Percentiles rank a stretch among this genome's conserved stretches.
Conservation (phyloP, 2,329 filamentous ascomycete genomes). For the Salinomyces thailandicus region DNA sequence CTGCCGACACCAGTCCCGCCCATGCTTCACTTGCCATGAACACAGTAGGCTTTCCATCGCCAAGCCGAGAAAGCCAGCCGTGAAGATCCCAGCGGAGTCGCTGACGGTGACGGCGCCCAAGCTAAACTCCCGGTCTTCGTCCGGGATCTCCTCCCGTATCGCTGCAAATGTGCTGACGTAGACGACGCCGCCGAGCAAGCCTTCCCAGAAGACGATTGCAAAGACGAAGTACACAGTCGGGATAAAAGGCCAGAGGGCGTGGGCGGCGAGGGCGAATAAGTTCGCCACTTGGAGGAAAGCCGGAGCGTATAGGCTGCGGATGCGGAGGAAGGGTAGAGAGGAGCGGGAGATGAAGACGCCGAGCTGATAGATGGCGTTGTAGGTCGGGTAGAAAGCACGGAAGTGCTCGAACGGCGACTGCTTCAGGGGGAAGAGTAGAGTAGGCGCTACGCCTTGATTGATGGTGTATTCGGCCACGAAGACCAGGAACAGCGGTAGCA, state of each 20-base stretch:
- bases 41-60: slow-evolving; percentile 72
- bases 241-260: slow-evolving; percentile 65
- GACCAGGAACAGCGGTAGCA: slow-evolving; percentile 84
- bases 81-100: slow-evolving; percentile 81
- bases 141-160: slow-evolving; percentile 72
- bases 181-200: slow-evolving; percentile 76
- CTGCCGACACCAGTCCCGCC: slow-evolving; percentile 48
- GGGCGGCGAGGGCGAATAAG: slow-evolving; percentile 58
- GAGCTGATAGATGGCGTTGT: slow-evolving; percentile 86
- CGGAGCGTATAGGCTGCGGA: slow-evolving; percentile 71
- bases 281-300: slow-evolving; percentile 75
- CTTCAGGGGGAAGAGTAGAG: slow-evolving; percentile 71
- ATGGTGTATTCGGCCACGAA: slow-evolving; percentile 97
- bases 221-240: slow-evolving; percentile 83
- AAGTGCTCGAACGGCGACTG: slow-evolving; percentile 69
- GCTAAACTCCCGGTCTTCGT: slow-evolving; percentile 79
- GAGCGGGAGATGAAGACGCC: slow-evolving; percentile 93
- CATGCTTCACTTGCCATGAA: slow-evolving; percentile 70
- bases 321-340: slow-evolving; percentile 74
- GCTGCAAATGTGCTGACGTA: slow-evolving; percentile 96
- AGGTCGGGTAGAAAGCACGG: slow-evolving; percentile 87
- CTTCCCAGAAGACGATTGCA: slow-evolving; percentile 83
- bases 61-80: slow-evolving; percentile 78
- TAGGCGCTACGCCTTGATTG: slow-evolving; percentile 88
- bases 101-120: slow-evolving; percentile 83